These are phyloP conservation scores for Carex pumila DNA, from an alignment of 176 grass and related monocot genomes.

Conservation along the genomic window DNA sequence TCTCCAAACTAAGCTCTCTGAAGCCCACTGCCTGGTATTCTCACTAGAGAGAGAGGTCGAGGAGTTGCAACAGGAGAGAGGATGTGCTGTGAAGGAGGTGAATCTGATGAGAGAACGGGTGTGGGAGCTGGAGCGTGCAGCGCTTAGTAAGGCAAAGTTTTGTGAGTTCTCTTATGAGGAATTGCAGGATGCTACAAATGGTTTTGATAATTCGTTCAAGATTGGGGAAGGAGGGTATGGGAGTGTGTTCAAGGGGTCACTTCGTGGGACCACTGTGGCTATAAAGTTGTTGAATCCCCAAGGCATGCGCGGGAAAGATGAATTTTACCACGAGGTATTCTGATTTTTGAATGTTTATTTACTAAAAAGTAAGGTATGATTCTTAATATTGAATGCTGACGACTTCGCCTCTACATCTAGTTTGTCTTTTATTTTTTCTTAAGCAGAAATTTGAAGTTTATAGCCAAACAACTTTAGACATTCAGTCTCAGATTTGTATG, in stretches of 20 bases:
- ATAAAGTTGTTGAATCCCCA: slow-evolving; percentile 38
- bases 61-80: slow-evolving; percentile 15
- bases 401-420: not conserved
- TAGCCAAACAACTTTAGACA: not conserved
- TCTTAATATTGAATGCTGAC: not conserved
- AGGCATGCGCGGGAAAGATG: slow-evolving; percentile 26
- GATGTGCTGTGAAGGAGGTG: slow-evolving; percentile 19
- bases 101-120: slow-evolving; percentile 13
- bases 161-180: slow-evolving; percentile 26
- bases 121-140: not conserved
- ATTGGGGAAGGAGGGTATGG: slow-evolving; percentile 40
- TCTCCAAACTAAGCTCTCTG: slow-evolving; percentile 18
- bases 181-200: slow-evolving; percentile 32
- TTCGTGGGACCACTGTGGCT: slow-evolving; percentile 25
- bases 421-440: not conserved
- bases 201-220: slow-evolving; percentile 26
- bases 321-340: slow-evolving; percentile 36
- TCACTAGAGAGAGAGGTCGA: slow-evolving; percentile 17
- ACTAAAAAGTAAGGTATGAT: not conserved
- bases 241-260: slow-evolving; percentile 28
- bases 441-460: not conserved
- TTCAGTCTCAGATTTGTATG: not conserved
- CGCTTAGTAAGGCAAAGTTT: not conserved
- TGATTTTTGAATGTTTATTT: not conserved
- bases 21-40: slow-evolving; percentile 13